Base-by-base conservation (phyloP, 305 asterid species). In the Plantago coronopus region DNA sequence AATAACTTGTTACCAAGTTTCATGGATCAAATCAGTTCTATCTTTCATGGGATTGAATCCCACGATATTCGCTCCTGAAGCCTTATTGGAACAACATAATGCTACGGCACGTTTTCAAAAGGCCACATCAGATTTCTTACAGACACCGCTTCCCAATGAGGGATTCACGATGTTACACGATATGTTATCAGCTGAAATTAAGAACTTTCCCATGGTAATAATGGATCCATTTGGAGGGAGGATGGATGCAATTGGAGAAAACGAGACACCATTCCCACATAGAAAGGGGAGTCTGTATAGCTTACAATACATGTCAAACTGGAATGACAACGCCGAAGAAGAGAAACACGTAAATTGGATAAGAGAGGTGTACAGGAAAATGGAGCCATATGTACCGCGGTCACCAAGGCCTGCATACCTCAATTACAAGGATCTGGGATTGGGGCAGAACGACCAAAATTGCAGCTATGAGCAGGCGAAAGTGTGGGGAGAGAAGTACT, bases 171-270 rank as follows among this genome's bases (percentile, higher is more conserved):
- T 73, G 62, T 62, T 77, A 8, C 54, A 7, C 14, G 48, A 49
- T 2, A 43, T 49, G 75, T 69, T 78, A 22, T 8, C 64, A n/a
- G 17, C 66, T 34, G 10, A 5, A 8, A 7, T 10, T 22, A 70
- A 78, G 15, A 48, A 61, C 1, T 5, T 0, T 6, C 67, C 73
- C 3, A 37, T 70, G 16, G 61, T 80, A 27, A 75, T 83, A 7
- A 1, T 76, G 18, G 86, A 80, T 44, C 81, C 87, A 3, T 69
- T 59, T 1, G 83, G 89, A 23, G 87, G 87, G 34, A 72, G 48
- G 60, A 65, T 80, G 76, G 73, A 72, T n/a, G 62, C 59, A 63
- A 74, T 80, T 48, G 10, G 58, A 6, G 78, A 76, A 43, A 29
- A 15, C 2, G 70, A 61, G 7, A 64, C 61, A 15, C 87, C 83